phyloP scores from a whole-genome alignment of 2,329 filamentous ascomycete species.

The Arthrocladium fulminans region DNA sequence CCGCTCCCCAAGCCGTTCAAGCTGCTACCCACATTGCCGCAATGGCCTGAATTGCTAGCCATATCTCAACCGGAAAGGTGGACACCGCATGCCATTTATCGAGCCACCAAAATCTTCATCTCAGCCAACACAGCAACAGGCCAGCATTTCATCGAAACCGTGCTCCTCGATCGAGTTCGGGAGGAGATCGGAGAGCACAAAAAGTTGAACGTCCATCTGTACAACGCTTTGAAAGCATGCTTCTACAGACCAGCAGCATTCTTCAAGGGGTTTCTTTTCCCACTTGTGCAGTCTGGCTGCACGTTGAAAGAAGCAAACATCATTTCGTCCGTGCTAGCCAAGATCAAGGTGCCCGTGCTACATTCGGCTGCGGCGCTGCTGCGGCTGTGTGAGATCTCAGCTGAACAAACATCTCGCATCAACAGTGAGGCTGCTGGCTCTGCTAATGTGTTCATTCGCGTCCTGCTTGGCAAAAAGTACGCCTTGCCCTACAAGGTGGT shows the following conservation, averaged over 20 bases:
- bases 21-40: conserved; percentile 80
- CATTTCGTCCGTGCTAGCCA: conserved; percentile 72
- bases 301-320: conserved; percentile 89
- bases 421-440: conserved; percentile 74
- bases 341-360: conserved; percentile 79
- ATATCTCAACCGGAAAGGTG: conserved; percentile 72
- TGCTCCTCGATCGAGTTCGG: conserved; percentile 82
- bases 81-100: conserved; percentile 75
- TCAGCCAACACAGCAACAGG: conserved; percentile 71
- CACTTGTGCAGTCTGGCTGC: conserved; percentile 74
- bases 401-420: conserved; percentile 73
- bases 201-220: conserved; percentile 91
- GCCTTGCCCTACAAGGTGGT: conserved; percentile 91
- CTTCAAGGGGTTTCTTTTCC: conserved; percentile 94
- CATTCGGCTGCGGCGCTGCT: conserved; percentile 89
- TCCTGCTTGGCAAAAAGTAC: conserved; percentile 92
- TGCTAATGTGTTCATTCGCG: conserved; percentile 90
- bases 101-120: conserved; percentile 86
- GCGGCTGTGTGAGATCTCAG: conserved; percentile 85
- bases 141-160: conserved; percentile 75
- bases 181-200: conserved; percentile 90
- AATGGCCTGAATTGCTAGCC: conserved; percentile 81
- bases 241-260: conserved; percentile 92
- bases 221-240: conserved; percentile 84
- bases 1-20: conserved; percentile 97